Evolutionary conservation across 257 asterid species (phyloP), one percentile per base, ranked within the genome.

Genomic region (Solanum neorickii): DNA sequence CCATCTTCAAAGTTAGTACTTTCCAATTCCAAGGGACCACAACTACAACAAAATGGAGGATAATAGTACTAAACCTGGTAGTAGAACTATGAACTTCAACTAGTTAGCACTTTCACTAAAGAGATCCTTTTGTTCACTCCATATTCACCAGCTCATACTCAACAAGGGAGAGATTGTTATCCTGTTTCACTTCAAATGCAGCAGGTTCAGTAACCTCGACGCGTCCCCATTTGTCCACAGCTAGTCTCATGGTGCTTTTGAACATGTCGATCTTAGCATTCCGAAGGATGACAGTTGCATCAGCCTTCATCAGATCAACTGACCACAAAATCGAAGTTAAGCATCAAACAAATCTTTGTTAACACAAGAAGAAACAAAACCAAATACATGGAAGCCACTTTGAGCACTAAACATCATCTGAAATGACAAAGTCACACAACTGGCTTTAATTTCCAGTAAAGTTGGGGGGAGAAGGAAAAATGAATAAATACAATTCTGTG

Each of bases 221-320:
- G 12, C 90, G 94, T 33, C 98, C 98, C 98, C 98, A 94, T 80
- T 93, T 94, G 88, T 94, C 95, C 6, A 94, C 94, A 42, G 93
- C 94, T 41, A 95, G 94, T 92, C 98, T 92, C 98, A 93, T 94
- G 13, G 92, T 75, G 65, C 92, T 95, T 89, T 91, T 95, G 91
- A 92, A 95, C 94, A 95, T 92, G 89, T 91, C 92, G 2, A 95
- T 94, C 93, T 91, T 94, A 33, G 98, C 96, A 82, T 94, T 94
- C 13, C 96, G 93, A 41, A 95, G 88, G 86, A 92, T 91, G 68
- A 93, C 91, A 12, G 93, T 91, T 20, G 87, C 47, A 20, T 93
- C 96, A 6, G 95, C 92, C 69, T 90, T 89, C 97, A 95, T 90
- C 92, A 92, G 5, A 80, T 94, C 96, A 87, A 95, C 97, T 93